Evolutionary conservation across 768 basidiomycete genomes (phyloP), one percentile per base, ranked within the genome.

Genomic region (Pleurotus ostreatus): DNA sequence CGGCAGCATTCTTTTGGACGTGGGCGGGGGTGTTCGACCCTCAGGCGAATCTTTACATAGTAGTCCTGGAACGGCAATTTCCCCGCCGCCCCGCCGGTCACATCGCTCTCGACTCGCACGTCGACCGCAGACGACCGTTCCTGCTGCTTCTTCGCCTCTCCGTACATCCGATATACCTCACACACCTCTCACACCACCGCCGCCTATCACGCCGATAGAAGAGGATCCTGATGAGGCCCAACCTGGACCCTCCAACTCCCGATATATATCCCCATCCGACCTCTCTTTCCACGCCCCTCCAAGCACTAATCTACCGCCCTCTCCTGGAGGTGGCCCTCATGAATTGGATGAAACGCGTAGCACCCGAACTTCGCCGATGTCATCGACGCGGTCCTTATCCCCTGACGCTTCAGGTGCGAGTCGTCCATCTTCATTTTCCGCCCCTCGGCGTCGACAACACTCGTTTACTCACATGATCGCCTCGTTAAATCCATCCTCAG

Each of bases 1-100:
- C 9, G 97, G 96, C 6, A 96, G 93, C 66, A 98, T 99, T 57
- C 77, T 99, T 7, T 79, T 99, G 2, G 94, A 97, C 69, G 90
- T 94, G 1, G 95, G 94, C 16, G 86, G 85, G 39, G 80, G 78
- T 41, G 66, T 75, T 48, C 71, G 76, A 37, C 60, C 71, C 41
- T 69, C 67, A 55, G 58, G 72, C 23, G 72, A 77, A 39, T 5
- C 39, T 18, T 25, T 54, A n/a, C 30, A 46, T 25, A 16, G 54
- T 16, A 55, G 34, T 23, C 72, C 76, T 18, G 68, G 72, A 48
- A 66, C 75, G 2, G 78, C 83, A 5, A 78, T 77, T 18, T 74
- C 78, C 25, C 78, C 79, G 13, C 65, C 77, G 6, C 77, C 81
- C 30, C 78, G 83, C 43, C 82, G 84, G 49, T 72, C 78, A 30